Base-by-base conservation (phyloP, 805 yeast species). In the Nakazawaea pomicola region DNA sequence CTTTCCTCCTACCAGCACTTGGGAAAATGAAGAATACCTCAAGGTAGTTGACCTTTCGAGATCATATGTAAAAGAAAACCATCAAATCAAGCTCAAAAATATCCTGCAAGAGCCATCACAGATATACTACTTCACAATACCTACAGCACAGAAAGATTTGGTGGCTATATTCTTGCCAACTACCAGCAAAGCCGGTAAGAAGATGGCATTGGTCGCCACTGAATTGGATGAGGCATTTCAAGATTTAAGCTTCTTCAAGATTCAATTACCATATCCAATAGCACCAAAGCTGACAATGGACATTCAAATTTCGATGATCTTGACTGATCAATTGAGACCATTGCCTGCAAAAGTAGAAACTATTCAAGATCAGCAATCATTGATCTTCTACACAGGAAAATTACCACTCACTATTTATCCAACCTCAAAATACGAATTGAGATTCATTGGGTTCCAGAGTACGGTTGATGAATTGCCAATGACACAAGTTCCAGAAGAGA, bases 31-130 rank as follows among this genome's bases (percentile, higher is more conserved):
- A 24, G 70, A 76, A 23, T 70, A 75, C 48, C 57, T 63, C 11
- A 77, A 86, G 49, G 57, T 70, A 7, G 53, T 87, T 28, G 96
- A 88, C 52, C 70, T 89, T 37, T 55, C 74, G 23, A 76, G 74
- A 48, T 64, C 89, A 3, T 89, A 82, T 57, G 71, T 78, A 31
- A 76, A 75, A 49, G 95, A 83, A 55, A 66, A 72, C 19, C 62
- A 70, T 44, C 59, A 71, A n/a, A 54, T 88, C 31, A 72, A 66
- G 36, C 68, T 78, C 30, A 72, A 61, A 50, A 91, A 90, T 64
- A 60, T 72, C 28, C 88, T 70, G 18, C 43, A 61, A 3, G 61
- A 60, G 29, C 83, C 93, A 6, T 67, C 65, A 42, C 54, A 57
- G 31, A 72, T 64, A 40, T 90, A 88, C 61, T 71, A 60, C 44